Evolutionary conservation across 345 rosid genomes (phyloP), one percentile per base, ranked within the genome.

Genomic region (Euphorbia peplus): DNA sequence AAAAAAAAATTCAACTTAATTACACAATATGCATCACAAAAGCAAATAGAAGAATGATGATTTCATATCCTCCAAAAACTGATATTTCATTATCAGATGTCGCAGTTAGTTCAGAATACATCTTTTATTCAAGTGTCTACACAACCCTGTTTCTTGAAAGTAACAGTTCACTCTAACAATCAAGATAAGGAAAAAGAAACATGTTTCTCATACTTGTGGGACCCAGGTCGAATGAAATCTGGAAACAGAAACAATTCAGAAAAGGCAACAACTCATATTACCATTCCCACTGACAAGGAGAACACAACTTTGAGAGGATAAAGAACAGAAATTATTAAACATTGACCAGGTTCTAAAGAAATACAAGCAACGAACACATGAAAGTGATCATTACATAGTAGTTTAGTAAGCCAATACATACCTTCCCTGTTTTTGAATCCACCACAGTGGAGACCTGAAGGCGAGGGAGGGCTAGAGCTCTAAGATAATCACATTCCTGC

Each of bases 401-500:
- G n/a, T n/a, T n/a, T n/a, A n/a, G n/a, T 55, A 61, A 41, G 48
- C 51, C 50, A 54, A 41, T 35, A 67, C 59, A 64, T 85, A 89
- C 98, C 95, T 93, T 89, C 75, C 98, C 98, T 0, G 98, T 93
- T 82, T 67, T 88, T 26, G 78, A 35, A 83, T 93, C 98, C 68
- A 93, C 98, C 63, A 93, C 98, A 14, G 96, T 91, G 58, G 98
- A 93, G 61, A 63, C 59, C 26, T 75, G 86, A 76, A 93, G 98
- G 64, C 89, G 91, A 29, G 98, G 97, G 63, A 50, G 77, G 64
- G 98, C 97, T 19, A 88, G 64, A 47, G 89, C 95, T 74, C 80
- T 83, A 53, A 93, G 95, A 80, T 89, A 89, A 75, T 91, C 98
- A 80, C 98, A 93, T 79, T 93, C 98, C 97, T 93, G 84, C 72